Percentiles rank a stretch among this genome's conserved stretches.
phyloP scores from a whole-genome alignment of 192 early-diverging fungal species.

The Entomortierella chlamydospora region DNA sequence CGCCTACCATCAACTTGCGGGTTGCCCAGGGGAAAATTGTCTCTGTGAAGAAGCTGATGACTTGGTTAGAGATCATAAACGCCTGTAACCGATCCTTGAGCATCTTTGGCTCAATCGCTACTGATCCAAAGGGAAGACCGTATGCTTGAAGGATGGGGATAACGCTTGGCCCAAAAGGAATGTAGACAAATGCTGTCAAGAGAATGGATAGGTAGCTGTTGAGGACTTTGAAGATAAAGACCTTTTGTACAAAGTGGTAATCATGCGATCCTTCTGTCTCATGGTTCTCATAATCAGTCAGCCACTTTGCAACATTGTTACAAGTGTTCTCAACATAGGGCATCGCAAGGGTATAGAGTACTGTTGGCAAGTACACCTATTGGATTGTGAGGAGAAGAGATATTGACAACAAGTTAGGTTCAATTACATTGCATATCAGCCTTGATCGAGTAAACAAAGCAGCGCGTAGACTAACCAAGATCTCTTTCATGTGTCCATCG shows the following conservation, averaged over 20 bases:
- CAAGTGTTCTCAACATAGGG: conserved; percentile 77
- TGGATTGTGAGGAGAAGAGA: background rate
- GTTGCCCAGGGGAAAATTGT: conserved; percentile 76
- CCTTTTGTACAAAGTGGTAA: conserved; percentile 79
- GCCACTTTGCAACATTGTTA: conserved; percentile 63
- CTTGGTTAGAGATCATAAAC: conserved; percentile 87
- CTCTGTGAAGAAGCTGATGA: conserved; percentile 81
- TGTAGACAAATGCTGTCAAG: conserved; percentile 86
- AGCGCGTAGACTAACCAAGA: conserved; percentile 52
- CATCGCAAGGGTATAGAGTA: conserved; percentile 78
- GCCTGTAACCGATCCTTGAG: conserved; percentile 73
- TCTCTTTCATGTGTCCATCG: conserved; percentile 75
- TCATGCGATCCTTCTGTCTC: conserved; percentile 78
- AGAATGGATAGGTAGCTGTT: conserved; percentile 86
- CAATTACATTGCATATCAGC: background rate
- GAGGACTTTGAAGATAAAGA: conserved; percentile 89
- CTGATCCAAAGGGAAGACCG: conserved; percentile 48
- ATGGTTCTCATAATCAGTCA: conserved; percentile 90
- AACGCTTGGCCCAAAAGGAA: conserved; percentile 82
- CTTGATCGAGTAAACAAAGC: background rate
- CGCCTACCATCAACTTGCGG: conserved; percentile 51
- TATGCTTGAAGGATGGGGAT: conserved; percentile 59
- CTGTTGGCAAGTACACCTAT: conserved; percentile 76
- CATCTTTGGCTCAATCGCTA: conserved; percentile 64
- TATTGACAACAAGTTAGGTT: background rate